Evolutionary conservation across 345 rosid genomes (phyloP).

Genomic region (Eutrema japonicum): DNA sequence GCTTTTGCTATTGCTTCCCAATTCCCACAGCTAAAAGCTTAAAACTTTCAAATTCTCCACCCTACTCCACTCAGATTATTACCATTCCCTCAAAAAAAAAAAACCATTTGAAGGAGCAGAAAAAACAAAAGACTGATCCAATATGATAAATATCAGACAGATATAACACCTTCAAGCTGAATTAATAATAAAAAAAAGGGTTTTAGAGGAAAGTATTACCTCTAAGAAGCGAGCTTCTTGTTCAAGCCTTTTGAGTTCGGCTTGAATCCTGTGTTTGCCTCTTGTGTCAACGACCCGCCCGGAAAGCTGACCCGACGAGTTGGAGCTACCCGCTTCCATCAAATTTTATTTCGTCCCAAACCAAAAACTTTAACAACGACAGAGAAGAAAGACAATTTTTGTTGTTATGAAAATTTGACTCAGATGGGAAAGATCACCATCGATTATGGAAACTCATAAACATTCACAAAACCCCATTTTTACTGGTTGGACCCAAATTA

Average conservation of each 20-base stretch:
- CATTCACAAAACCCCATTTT: constrained; percentile 49
- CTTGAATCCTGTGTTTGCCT: constrained; percentile 83
- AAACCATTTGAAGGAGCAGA: neutral
- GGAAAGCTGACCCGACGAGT: constrained; percentile 53
- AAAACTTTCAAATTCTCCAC: constrained; percentile 9
- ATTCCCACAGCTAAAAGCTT: neutral
- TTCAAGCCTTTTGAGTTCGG: constrained; percentile 76
- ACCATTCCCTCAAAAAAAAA: constrained; percentile 1
- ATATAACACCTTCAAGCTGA: neutral
- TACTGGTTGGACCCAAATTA: constrained; percentile 24
- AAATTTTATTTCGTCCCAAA: neutral
- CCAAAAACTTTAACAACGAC: constrained; percentile 31
- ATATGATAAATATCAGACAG: neutral
- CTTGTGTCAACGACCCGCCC: constrained; percentile 56
- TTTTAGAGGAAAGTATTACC: constrained; percentile 45
- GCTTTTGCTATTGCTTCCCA: neutral
- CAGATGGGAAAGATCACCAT: constrained; percentile 39
- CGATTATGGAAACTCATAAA: constrained; percentile 40
- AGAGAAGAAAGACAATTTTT: neutral
- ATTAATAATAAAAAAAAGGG: neutral
- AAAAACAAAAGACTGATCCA: constrained; percentile 3
- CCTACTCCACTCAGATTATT: neutral
- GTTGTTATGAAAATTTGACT: neutral
- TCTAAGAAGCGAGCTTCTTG: constrained; percentile 78
- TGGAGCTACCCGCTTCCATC: constrained; percentile 68